Percentiles rank a stretch among this genome's conserved stretches.
These are phyloP conservation scores for Leucosporidium yakuticum DNA, from an alignment of 768 basidiomycete genomes.

Conservation along the genomic window DNA sequence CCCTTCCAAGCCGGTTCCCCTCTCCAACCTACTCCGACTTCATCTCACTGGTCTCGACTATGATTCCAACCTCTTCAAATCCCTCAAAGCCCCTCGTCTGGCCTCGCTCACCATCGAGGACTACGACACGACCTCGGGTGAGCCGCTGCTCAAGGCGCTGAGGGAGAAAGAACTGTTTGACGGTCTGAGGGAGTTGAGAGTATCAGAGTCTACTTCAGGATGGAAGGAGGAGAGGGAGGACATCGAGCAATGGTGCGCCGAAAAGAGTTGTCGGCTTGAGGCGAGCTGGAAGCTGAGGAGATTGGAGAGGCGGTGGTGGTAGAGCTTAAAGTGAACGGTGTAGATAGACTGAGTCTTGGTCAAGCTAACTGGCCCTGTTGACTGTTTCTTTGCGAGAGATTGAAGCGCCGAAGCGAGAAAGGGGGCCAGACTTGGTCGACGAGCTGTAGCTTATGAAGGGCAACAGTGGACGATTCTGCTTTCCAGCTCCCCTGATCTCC, in stretches of 20 bases:
- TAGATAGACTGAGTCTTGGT: too few relatives aligned
- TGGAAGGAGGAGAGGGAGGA: not conserved
- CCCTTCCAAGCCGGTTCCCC: slow-evolving; percentile 3
- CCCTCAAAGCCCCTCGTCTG: not conserved
- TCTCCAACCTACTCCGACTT: slow-evolving; percentile 2
- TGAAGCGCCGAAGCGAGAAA: too few relatives aligned
- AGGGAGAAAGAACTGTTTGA: not conserved
- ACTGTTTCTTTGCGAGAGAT: too few relatives aligned
- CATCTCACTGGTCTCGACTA: slow-evolving; percentile 27
- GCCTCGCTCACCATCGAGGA: slow-evolving; percentile 24
- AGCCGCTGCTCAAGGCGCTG: slow-evolving; percentile 4
- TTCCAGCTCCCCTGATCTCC: too few relatives aligned
- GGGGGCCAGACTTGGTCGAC: too few relatives aligned
- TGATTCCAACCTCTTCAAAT: not conserved
- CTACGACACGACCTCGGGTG: slow-evolving; percentile 12
- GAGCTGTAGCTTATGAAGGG: too few relatives aligned
- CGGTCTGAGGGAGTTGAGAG: slow-evolving; percentile 1
- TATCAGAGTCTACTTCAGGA: not conserved
- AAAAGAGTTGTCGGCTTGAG: not conserved
- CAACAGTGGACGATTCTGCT: too few relatives aligned
- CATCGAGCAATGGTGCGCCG: not conserved
- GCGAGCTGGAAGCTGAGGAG: not conserved
- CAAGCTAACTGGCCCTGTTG: too few relatives aligned
- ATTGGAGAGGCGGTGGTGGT: slow-evolving; percentile 2
- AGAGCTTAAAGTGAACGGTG: not conserved